Percentiles rank a stretch among this genome's conserved stretches.
Evolutionary conservation across 2,329 filamentous ascomycete genomes (phyloP).

Genomic region (Blumeria graminis): DNA sequence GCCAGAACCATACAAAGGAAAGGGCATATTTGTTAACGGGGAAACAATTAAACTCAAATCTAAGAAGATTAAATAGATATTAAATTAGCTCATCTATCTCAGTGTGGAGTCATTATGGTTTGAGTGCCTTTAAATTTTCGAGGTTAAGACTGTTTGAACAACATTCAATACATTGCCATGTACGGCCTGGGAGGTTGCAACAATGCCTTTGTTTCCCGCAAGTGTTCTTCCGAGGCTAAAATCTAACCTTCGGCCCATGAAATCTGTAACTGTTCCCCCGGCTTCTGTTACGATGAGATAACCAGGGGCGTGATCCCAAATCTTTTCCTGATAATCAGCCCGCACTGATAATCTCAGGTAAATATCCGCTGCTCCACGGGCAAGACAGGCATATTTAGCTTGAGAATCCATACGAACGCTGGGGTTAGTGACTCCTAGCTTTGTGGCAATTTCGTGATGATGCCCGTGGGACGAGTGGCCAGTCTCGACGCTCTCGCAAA

Average conservation of each 20-base stretch:
- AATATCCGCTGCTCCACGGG: constrained; percentile 77
- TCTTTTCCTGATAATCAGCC: constrained; percentile 90
- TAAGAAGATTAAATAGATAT: constrained; percentile 72
- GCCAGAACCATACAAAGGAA: constrained; percentile 96
- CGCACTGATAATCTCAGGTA: constrained; percentile 75
- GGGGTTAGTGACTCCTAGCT: constrained; percentile 68
- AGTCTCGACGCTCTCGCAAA: constrained; percentile 92
- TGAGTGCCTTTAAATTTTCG: constrained; percentile 13
- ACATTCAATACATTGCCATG: constrained; percentile 55
- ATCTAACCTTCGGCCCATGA: constrained; percentile 60
- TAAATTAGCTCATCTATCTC: background rate
- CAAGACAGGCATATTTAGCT: constrained; percentile 92
- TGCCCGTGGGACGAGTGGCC: constrained; percentile 78
- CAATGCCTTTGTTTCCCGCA: constrained; percentile 74
- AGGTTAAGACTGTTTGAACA: constrained; percentile 53
- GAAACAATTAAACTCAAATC: constrained; percentile 96
- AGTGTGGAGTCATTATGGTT: background rate
- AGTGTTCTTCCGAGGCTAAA: constrained; percentile 73
- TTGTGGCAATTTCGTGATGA: constrained; percentile 60
- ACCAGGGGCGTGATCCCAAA: constrained; percentile 95
- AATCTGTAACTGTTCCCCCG: constrained; percentile 77
- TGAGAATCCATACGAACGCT: constrained; percentile 94
- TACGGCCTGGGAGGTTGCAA: constrained; percentile 58
- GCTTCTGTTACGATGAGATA: constrained; percentile 87
- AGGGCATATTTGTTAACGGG: constrained; percentile 94